phyloP scores from a whole-genome alignment of 2,329 filamentous ascomycete genomes.

The Cercospora sojina region DNA sequence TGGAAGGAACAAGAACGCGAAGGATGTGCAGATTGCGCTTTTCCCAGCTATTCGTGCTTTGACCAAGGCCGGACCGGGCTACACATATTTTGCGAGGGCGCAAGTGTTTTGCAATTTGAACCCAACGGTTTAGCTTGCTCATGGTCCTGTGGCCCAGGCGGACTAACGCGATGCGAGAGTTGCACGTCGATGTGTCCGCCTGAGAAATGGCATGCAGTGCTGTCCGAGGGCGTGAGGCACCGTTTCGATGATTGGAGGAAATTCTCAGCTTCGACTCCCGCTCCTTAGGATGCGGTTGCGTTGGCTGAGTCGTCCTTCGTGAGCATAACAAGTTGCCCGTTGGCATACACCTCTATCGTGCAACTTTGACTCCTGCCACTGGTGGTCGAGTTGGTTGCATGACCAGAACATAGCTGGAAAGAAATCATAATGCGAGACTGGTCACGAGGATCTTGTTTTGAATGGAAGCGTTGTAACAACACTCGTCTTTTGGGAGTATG shows the following conservation, averaged over 20 bases:
- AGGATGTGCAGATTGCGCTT: neutral
- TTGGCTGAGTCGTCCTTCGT: neutral
- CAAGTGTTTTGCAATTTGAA: too few species aligned
- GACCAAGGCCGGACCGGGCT: too few species aligned
- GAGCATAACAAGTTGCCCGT: neutral
- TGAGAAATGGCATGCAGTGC: neutral
- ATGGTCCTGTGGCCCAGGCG: too few species aligned
- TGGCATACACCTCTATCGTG: neutral
- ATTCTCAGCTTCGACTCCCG: neutral
- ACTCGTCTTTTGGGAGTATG: too few species aligned
- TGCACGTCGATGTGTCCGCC: neutral
- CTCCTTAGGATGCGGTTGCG: neutral
- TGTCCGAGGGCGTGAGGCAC: too few species aligned
- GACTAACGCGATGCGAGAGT: neutral
- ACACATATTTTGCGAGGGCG: too few species aligned
- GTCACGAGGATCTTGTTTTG: too few species aligned
- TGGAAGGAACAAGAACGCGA: neutral
- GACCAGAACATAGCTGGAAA: neutral
- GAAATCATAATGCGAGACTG: neutral
- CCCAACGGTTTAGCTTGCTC: too few species aligned
- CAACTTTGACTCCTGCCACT: neutral
- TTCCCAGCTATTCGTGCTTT: too few species aligned
- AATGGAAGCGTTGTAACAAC: too few species aligned
- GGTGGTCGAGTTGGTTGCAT: neutral
- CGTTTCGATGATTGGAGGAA: neutral